A percentile compares a stretch with the other conserved stretches of the same genome.
phyloP scores from a whole-genome alignment of 2,329 filamentous ascomycete genomes.

The Aspergillus persii region DNA sequence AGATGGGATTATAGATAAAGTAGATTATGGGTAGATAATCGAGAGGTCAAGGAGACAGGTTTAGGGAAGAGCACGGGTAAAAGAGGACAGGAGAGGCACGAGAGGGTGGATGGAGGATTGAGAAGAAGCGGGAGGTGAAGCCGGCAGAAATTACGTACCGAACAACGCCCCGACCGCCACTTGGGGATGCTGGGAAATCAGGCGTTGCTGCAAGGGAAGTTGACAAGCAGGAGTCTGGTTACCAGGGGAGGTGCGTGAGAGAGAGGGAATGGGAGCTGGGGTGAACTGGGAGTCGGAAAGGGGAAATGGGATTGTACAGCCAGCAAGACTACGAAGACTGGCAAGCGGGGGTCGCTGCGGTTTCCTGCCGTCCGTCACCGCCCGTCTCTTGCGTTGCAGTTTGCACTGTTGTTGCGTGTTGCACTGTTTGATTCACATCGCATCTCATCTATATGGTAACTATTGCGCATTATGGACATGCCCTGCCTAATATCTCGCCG shows the following conservation, averaged over 20 bases:
- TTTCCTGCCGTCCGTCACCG: neutral
- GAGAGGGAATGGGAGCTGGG: neutral
- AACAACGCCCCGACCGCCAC: neutral
- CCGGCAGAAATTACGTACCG: neutral
- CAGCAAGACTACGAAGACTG: neutral
- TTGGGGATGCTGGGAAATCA: neutral
- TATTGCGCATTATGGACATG: no score
- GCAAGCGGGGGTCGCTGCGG: no score
- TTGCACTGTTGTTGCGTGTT: no score
- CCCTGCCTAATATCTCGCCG: neutral
- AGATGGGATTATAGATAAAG: neutral
- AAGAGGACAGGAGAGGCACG: neutral
- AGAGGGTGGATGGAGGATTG: neutral
- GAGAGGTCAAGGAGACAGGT: neutral
- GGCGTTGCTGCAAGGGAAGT: neutral
- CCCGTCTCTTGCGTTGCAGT: no score
- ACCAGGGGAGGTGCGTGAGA: neutral
- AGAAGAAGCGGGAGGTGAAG: neutral
- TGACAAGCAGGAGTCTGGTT: neutral
- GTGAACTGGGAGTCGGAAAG: neutral
- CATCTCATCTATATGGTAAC: no score
- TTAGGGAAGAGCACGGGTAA: neutral
- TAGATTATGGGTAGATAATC: slow-evolving; percentile 3
- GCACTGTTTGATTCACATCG: no score
- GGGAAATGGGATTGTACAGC: neutral